A percentile compares a stretch with the other conserved stretches of the same genome.
These are phyloP conservation scores for Termitomyces heimii DNA, from an alignment of 768 basidiomycete species.

Conservation along the genomic window DNA sequence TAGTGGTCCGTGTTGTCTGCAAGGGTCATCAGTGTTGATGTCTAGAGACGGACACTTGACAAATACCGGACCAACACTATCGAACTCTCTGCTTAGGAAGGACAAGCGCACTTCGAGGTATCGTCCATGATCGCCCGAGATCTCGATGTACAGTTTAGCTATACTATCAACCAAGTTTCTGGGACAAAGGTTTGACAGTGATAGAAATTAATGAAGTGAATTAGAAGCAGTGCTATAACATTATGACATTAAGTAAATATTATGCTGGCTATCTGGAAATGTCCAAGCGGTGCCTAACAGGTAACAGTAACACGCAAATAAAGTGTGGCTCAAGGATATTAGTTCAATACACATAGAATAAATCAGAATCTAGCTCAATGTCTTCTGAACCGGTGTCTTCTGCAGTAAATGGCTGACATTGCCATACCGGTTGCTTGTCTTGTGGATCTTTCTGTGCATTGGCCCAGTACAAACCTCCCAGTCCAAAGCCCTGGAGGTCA, in stretches of 20 bases:
- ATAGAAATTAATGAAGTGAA: not conserved
- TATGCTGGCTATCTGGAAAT: not conserved
- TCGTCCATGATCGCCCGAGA: no score
- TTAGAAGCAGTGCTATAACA: not conserved
- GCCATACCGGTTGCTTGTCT: constrained; percentile 44
- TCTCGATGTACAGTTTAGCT: not conserved
- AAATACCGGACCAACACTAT: not conserved
- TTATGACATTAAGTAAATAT: not conserved
- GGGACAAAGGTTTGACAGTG: not conserved
- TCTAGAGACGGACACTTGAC: no score
- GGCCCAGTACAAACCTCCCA: constrained; percentile 73
- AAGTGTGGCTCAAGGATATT: not conserved
- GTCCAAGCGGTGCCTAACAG: no score
- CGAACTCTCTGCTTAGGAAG: no score
- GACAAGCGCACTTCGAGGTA: no score
- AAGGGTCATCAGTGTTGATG: no score
- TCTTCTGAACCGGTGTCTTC: constrained; percentile 23
- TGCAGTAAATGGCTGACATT: constrained; percentile 39
- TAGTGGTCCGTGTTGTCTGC: no score
- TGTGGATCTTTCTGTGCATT: constrained; percentile 41
- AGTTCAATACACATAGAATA: constrained; percentile 26
- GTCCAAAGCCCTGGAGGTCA: constrained; percentile 62
- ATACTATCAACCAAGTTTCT: not conserved
- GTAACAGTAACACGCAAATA: not conserved
- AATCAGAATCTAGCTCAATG: constrained; percentile 25